Percentiles rank a stretch among this genome's conserved stretches.
These are phyloP conservation scores for Cystofilobasidium macerans DNA, from an alignment of 768 basidiomycete genomes.

Conservation along the genomic window DNA sequence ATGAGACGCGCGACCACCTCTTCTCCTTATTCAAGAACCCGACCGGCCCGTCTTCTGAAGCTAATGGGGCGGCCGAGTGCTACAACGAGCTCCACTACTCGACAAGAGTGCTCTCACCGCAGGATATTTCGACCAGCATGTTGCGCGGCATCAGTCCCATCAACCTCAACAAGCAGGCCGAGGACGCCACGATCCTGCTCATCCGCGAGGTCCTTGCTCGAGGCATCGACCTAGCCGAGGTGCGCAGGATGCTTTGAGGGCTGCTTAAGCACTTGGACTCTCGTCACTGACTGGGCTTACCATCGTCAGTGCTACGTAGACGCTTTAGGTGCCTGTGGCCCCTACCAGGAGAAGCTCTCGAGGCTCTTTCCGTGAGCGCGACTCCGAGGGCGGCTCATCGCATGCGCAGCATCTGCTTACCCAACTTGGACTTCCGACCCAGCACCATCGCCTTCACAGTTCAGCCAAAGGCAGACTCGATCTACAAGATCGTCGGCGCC, in stretches of 20 bases:
- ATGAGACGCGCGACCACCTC: conserved; percentile 48
- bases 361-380: conserved; percentile 58
- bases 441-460: conserved; percentile 72
- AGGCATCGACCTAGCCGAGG: conserved; percentile 70
- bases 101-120: conserved; percentile 53
- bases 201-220: conserved; percentile 73
- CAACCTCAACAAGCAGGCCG: conserved; percentile 78
- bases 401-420: no score
- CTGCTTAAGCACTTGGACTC: no score
- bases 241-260: conserved; percentile 29
- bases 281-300: background rate
- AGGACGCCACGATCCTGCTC: conserved; percentile 79
- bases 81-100: conserved; percentile 36
- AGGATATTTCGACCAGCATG: conserved; percentile 86
- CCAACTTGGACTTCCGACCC: background rate
- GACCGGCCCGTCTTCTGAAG: background rate
- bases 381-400: no score
- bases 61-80: background rate
- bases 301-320: conserved; percentile 73
- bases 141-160: conserved; percentile 57
- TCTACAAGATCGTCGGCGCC: conserved; percentile 92
- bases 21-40: conserved; percentile 27
- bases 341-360: conserved; percentile 75
- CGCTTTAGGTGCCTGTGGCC: conserved; percentile 74
- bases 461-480: conserved; percentile 82